Evolutionary conservation across 805 yeast species (phyloP).

Genomic region (Zygosaccharomyces rouxii): DNA sequence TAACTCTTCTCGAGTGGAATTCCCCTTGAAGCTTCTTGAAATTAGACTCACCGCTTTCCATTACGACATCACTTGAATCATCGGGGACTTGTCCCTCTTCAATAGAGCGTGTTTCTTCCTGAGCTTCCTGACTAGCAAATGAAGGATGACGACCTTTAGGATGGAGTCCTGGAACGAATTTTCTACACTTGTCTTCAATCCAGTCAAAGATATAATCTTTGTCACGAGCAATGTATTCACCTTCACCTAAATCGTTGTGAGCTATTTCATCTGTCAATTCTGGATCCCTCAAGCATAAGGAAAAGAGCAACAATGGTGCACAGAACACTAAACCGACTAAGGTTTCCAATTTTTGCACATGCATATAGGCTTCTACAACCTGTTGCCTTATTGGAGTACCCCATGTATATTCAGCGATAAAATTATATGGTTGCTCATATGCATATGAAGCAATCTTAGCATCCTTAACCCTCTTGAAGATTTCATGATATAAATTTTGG

Average conservation of each 20-base stretch:
- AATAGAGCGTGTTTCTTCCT: not conserved
- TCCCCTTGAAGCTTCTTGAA: not conserved
- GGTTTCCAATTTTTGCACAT: conserved; percentile 56
- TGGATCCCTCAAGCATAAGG: conserved; percentile 28
- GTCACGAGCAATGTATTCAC: conserved; percentile 21
- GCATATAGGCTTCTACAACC: conserved; percentile 53
- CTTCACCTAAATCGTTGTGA: conserved; percentile 28
- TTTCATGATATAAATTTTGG: conserved; percentile 46
- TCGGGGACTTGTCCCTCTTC: not conserved
- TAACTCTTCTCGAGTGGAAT: conserved; percentile 1
- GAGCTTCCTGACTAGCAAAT: not conserved
- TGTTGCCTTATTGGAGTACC: conserved; percentile 58
- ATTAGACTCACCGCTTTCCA: not conserved
- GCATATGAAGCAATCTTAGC: conserved; percentile 42
- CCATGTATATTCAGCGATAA: conserved; percentile 48
- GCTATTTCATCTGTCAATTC: conserved; percentile 26
- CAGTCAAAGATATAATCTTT: conserved; percentile 24
- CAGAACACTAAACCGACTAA: conserved; percentile 37
- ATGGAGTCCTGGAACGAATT: not conserved
- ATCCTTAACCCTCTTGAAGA: conserved; percentile 37
- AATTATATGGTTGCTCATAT: conserved; percentile 51
- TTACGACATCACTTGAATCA: not conserved
- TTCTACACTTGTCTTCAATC: conserved; percentile 6
- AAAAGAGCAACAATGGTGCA: conserved; percentile 26
- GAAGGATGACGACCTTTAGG: not conserved